Conservation (phyloP, 352 stramenopile genomes). For the Pythium monospermum region DNA sequence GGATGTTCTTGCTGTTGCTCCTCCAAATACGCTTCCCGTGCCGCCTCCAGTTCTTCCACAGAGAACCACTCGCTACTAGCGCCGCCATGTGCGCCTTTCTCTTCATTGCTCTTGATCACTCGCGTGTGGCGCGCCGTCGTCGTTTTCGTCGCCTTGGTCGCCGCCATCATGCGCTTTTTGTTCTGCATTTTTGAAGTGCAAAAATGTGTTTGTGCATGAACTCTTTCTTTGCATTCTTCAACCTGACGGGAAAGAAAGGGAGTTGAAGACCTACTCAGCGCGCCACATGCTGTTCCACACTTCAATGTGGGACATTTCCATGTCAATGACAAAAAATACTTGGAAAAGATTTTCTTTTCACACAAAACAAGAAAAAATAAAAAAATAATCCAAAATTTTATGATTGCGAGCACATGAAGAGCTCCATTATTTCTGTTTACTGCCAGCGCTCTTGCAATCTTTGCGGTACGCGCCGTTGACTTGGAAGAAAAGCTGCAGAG, state of each 20-base stretch:
- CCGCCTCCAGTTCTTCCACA: constrained; percentile 58
- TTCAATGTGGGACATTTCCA: too few relatives aligned
- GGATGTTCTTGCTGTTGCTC: constrained; percentile 74
- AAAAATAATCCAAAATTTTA: too few relatives aligned
- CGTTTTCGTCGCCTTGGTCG: constrained; percentile 1
- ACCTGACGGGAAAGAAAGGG: constrained; percentile 1
- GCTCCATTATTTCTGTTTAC: too few relatives aligned
- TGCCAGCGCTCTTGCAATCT: constrained; percentile 20
- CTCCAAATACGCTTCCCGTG: constrained; percentile 69
- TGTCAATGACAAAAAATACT: too few relatives aligned
- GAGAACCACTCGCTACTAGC: constrained; percentile 56
- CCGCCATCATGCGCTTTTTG: constrained; percentile 14
- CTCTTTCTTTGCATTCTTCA: constrained; percentile 16
- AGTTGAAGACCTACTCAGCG: too few relatives aligned
- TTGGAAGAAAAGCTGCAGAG: constrained; percentile 47
- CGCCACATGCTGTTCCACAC: too few relatives aligned
- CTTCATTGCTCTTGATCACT: constrained; percentile 17
- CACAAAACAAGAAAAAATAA: too few relatives aligned
- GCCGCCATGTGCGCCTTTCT: constrained; percentile 17
- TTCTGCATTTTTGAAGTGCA: constrained; percentile 20
- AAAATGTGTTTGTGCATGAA: not conserved
- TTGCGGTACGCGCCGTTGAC: constrained; percentile 52
- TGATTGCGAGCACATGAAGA: too few relatives aligned
- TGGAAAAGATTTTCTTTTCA: too few relatives aligned
- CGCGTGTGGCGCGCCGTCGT: too few relatives aligned